Evolutionary conservation across 2,329 filamentous ascomycete species (phyloP).

Genomic region (Penicillium fuscoglaucum): DNA sequence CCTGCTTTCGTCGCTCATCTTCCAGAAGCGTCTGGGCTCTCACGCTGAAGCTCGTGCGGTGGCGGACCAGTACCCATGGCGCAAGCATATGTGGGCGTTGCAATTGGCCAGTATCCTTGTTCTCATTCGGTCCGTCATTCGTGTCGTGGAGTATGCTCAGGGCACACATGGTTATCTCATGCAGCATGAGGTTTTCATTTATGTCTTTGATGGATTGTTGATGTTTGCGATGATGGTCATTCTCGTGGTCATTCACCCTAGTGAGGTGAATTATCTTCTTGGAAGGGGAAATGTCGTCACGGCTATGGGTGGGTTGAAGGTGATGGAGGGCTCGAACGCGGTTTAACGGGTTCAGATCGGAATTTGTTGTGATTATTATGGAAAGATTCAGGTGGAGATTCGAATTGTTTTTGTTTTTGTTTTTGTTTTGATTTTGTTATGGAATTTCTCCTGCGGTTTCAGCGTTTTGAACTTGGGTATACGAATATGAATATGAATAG

Average conservation of each 20-base stretch:
- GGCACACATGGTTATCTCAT: conserved; percentile 30
- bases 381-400: background rate
- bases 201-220: conserved; percentile 34
- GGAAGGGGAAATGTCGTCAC: conserved; percentile 19
- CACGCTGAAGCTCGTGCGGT: conserved; percentile 30
- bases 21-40: conserved; percentile 29
- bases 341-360: background rate
- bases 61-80: conserved; percentile 33
- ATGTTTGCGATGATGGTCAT: conserved; percentile 30
- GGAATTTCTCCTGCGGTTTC: background rate
- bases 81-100: conserved; percentile 36
- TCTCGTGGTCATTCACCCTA: conserved; percentile 28
- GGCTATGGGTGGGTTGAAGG: conserved; percentile 19
- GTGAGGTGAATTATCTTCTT: conserved; percentile 26
- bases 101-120: conserved; percentile 27
- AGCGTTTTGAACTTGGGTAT: conserved; percentile 5
- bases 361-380: background rate
- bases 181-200: conserved; percentile 31
- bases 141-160: conserved; percentile 32
- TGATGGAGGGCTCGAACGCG: conserved; percentile 9
- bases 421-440: background rate
- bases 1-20: conserved; percentile 25
- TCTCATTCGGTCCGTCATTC: conserved; percentile 32
- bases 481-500: background rate
- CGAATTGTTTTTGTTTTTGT: background rate